A percentile compares a stretch with the other conserved stretches of the same genome.
Conservation (phyloP, 2,329 filamentous ascomycete species). For the Penicillium oxalicum region DNA sequence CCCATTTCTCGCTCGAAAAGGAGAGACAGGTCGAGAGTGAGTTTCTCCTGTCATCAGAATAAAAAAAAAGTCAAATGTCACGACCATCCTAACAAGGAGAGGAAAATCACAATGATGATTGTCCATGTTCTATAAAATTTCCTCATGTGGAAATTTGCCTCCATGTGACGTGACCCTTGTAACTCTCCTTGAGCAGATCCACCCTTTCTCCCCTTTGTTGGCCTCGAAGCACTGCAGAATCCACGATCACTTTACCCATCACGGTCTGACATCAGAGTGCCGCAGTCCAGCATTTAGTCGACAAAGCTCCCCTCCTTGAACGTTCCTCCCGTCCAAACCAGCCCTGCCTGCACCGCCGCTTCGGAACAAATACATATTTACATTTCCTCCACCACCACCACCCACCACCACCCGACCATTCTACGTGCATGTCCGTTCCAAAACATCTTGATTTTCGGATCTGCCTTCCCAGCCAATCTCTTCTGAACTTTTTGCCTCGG, state of each 20-base stretch:
- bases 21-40: too few species aligned
- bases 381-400: slow-evolving; percentile 3
- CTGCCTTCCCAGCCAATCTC: slow-evolving; percentile 17
- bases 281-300: neutral
- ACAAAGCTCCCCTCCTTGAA: too few species aligned
- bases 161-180: slow-evolving; percentile 16
- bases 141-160: neutral
- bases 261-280: slow-evolving; percentile 14
- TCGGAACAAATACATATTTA: too few species aligned
- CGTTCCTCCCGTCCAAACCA: too few species aligned
- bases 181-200: slow-evolving; percentile 6
- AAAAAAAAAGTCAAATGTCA: too few species aligned
- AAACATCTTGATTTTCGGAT: slow-evolving; percentile 15
- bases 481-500: slow-evolving; percentile 23
- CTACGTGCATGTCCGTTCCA: slow-evolving; percentile 15
- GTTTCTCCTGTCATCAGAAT: too few species aligned
- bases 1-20: too few species aligned
- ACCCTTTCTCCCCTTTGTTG: slow-evolving; percentile 3
- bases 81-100: too few species aligned
- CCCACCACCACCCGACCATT: slow-evolving; percentile 7
- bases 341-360: too few species aligned
- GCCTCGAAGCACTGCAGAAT: too few species aligned
- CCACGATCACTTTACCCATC: neutral
- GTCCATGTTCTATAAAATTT: too few species aligned
- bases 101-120: too few species aligned